A percentile compares a stretch with the other conserved stretches of the same genome.
Conservation (phyloP, 2,329 filamentous ascomycete species). For the Calonectria hawksworthii region DNA sequence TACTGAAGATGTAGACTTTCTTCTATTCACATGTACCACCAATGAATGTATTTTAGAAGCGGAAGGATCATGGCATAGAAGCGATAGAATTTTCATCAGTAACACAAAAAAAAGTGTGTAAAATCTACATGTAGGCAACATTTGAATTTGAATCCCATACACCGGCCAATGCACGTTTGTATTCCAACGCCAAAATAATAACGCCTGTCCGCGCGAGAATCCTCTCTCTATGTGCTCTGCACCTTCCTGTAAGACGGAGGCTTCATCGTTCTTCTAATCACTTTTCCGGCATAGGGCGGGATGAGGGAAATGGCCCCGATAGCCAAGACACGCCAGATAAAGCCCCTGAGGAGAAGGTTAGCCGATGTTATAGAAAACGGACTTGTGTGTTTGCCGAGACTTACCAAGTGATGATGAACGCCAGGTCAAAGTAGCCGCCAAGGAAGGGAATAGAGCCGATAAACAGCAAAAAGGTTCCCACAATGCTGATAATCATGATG, state of each 20-base stretch:
- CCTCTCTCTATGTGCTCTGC: slow-evolving; percentile 68
- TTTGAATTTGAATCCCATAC: slow-evolving; percentile 27
- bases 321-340: slow-evolving; percentile 88
- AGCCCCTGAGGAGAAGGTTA: slow-evolving; percentile 69
- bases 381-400: slow-evolving; percentile 43
- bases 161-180: slow-evolving; percentile 28
- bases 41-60: slow-evolving; percentile 22
- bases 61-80: slow-evolving; percentile 19
- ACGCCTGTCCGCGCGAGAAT: slow-evolving; percentile 23
- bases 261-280: slow-evolving; percentile 86
- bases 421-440: slow-evolving; percentile 89
- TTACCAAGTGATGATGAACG: slow-evolving; percentile 79
- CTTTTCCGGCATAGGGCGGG: slow-evolving; percentile 89
- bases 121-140: slow-evolving; percentile 33
- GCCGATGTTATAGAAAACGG: background rate
- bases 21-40: background rate
- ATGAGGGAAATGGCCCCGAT: slow-evolving; percentile 86
- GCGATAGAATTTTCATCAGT: slow-evolving; percentile 30
- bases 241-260: slow-evolving; percentile 97
- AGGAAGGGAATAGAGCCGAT: slow-evolving; percentile 88
- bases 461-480: slow-evolving; percentile 87
- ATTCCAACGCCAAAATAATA: slow-evolving; percentile 37
- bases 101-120: slow-evolving; percentile 27
- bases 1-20: slow-evolving; percentile 63
- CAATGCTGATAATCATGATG: slow-evolving; percentile 86